A percentile compares a stretch with the other conserved stretches of the same genome.
Evolutionary conservation across 2,329 filamentous ascomycete genomes (phyloP).

Genomic region (Fusarium sp.): DNA sequence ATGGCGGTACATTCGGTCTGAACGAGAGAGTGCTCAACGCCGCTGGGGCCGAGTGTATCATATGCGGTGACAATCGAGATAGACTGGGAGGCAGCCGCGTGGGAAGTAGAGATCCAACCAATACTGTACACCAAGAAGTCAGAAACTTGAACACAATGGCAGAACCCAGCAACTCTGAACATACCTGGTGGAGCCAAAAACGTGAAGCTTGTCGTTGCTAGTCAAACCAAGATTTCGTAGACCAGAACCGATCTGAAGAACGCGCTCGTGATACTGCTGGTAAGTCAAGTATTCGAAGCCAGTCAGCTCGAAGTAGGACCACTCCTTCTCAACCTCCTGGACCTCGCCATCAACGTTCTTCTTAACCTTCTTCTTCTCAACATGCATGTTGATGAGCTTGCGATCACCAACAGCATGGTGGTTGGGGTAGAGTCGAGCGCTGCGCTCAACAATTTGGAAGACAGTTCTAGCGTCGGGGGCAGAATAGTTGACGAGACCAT

Average conservation of each 20-base stretch:
- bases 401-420: conserved; percentile 78
- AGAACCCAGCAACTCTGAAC: conserved; percentile 37
- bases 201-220: conserved; percentile 77
- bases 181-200: conserved; percentile 87
- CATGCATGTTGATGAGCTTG: conserved; percentile 81
- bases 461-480: conserved; percentile 79
- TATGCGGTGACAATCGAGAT: conserved; percentile 95
- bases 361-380: conserved; percentile 89
- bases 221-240: conserved; percentile 80
- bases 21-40: conserved; percentile 85
- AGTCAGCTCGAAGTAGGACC: conserved; percentile 89
- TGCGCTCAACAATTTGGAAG: conserved; percentile 81
- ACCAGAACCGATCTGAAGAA: conserved; percentile 78
- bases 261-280: conserved; percentile 79
- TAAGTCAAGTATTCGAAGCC: conserved; percentile 83
- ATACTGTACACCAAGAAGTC: conserved; percentile 62
- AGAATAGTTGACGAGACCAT: conserved; percentile 76
- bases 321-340: conserved; percentile 87
- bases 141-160: conserved; percentile 10
- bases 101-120: conserved; percentile 87
- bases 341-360: conserved; percentile 87
- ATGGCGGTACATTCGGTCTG: conserved; percentile 86
- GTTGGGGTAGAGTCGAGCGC: conserved; percentile 72
- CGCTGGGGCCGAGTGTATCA: conserved; percentile 88
- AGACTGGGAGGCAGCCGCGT: conserved; percentile 83